phyloP scores from a whole-genome alignment of 2,329 filamentous ascomycete species.

The Colletotrichum sublineola region DNA sequence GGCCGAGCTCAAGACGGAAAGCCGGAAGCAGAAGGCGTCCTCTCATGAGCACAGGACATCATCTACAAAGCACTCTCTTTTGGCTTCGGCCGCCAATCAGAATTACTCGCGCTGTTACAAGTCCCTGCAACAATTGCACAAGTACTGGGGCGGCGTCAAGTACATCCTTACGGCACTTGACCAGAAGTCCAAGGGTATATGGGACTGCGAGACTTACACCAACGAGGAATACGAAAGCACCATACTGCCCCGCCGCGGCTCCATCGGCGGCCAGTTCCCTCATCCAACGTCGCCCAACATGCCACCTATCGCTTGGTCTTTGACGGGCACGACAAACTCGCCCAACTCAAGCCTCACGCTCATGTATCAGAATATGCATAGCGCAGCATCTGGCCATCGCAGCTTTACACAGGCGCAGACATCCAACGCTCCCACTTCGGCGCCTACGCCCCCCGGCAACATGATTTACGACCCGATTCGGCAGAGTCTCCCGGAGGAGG shows the following conservation, averaged over 20 bases:
- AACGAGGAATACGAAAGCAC: constrained; percentile 83
- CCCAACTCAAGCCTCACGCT: constrained; percentile 86
- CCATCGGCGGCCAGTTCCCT: constrained; percentile 57
- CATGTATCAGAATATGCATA: constrained; percentile 75
- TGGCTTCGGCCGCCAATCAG: constrained; percentile 85
- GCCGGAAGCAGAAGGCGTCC: constrained; percentile 34
- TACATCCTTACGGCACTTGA: constrained; percentile 90
- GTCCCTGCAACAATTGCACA: constrained; percentile 82
- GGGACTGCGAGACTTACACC: constrained; percentile 78
- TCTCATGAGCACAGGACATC: constrained; percentile 56
- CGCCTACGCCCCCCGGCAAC: constrained; percentile 66
- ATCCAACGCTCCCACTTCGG: constrained; percentile 48
- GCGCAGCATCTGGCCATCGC: constrained; percentile 42
- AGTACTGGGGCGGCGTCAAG: constrained; percentile 87
- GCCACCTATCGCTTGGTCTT: constrained; percentile 80
- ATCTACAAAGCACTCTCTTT: constrained; percentile 77
- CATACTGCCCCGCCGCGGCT: constrained; percentile 60
- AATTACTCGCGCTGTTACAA: constrained; percentile 92
- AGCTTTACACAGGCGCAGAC: constrained; percentile 20
- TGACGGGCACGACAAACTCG: constrained; percentile 90
- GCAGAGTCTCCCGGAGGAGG: constrained; percentile 66
- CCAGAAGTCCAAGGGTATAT: constrained; percentile 88
- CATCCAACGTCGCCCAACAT: constrained; percentile 63
- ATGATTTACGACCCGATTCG: constrained; percentile 73
- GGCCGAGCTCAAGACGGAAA: constrained; percentile 45